phyloP scores from a whole-genome alignment of 768 basidiomycete genomes.

The Clathrus columnatus region DNA sequence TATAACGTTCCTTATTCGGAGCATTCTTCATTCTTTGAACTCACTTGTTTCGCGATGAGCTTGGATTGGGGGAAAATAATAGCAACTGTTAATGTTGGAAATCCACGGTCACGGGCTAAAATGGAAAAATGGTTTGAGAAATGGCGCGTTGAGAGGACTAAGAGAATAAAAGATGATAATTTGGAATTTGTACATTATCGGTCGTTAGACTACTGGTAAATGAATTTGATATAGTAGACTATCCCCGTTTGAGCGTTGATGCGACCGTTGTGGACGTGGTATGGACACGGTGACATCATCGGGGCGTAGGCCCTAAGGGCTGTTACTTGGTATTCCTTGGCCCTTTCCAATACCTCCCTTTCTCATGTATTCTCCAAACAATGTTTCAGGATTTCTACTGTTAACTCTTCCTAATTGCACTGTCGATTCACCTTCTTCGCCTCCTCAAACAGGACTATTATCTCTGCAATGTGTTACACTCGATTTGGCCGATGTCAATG shows the following conservation, averaged over 20 bases:
- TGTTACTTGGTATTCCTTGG: background rate
- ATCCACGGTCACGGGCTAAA: constrained; percentile 61
- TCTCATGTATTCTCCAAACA: background rate
- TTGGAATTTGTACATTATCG: constrained; percentile 27
- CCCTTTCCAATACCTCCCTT: background rate
- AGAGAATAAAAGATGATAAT: constrained; percentile 30
- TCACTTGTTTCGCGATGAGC: constrained; percentile 91
- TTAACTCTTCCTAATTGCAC: constrained; percentile 43
- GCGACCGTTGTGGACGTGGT: too few relatives aligned
- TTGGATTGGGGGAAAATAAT: constrained; percentile 84
- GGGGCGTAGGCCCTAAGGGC: too few relatives aligned
- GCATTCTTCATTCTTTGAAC: constrained; percentile 91
- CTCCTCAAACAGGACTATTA: constrained; percentile 33
- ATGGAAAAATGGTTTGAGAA: constrained; percentile 85
- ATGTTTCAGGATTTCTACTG: constrained; percentile 40
- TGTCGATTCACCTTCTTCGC: constrained; percentile 23
- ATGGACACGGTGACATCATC: background rate
- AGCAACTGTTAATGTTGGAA: constrained; percentile 88
- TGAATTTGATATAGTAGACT: background rate
- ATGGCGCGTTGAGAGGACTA: constrained; percentile 79
- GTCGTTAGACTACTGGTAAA: constrained; percentile 39
- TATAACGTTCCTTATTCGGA: constrained; percentile 91
- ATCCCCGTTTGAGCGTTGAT: too few relatives aligned
- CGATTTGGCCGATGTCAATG: constrained; percentile 23
- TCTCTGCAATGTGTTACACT: constrained; percentile 56